Conservation (phyloP, 1,284 basidiomycete species). For the Tilletia caries region DNA sequence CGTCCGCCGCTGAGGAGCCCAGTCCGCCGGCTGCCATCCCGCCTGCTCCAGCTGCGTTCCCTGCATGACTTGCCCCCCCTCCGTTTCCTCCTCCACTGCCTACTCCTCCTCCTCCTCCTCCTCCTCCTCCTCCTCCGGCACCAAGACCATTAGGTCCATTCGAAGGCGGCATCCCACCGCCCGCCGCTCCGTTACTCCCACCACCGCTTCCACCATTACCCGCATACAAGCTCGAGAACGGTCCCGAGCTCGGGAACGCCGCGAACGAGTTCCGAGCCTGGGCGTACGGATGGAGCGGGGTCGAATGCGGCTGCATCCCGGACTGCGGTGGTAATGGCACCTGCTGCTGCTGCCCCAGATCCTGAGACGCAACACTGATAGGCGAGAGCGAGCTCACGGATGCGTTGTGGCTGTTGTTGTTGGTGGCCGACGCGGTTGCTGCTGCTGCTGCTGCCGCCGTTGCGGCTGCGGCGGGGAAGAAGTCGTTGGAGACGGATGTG, state of each 20-base stretch:
- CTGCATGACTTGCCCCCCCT: too few species aligned
- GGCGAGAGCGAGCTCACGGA: neutral
- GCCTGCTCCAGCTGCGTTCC: too few species aligned
- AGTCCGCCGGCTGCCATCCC: too few species aligned
- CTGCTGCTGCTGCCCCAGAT: too few species aligned
- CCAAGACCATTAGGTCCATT: too few species aligned
- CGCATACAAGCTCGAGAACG: neutral
- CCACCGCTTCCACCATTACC: neutral
- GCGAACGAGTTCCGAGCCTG: constrained; percentile 31
- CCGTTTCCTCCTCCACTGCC: too few species aligned
- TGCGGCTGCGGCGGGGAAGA: neutral
- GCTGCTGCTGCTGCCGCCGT: neutral
- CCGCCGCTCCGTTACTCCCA: too few species aligned
- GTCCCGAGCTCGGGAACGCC: constrained; percentile 23
- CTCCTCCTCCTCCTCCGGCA: too few species aligned
- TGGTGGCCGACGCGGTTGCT: neutral
- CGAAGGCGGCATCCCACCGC: too few species aligned
- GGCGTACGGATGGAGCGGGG: constrained; percentile 28
- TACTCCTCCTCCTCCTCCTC: too few species aligned
- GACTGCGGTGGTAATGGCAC: neutral
- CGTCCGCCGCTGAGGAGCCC: neutral
- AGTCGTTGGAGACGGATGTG: neutral
- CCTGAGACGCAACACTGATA: neutral
- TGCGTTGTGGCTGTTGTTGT: neutral
- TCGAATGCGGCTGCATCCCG: neutral